phyloP scores from a whole-genome alignment of 1,139 yeast genomes.

The Hemisphaericaspora lyxosophila region DNA sequence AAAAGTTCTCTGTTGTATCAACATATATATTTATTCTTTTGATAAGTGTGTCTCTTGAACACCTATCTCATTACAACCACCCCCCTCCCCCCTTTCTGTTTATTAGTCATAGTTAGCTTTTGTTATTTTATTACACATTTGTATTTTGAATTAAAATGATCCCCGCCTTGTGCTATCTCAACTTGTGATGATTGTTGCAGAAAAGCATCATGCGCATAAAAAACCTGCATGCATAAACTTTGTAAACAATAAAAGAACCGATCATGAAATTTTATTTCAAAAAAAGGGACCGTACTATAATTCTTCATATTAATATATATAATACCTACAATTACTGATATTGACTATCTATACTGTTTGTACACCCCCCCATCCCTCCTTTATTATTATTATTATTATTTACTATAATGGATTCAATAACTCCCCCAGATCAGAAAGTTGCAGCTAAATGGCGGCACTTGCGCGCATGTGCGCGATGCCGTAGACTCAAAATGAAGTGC shows the following conservation, averaged over 20 bases:
- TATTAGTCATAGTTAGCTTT: slow-evolving; percentile 8
- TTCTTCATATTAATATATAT: too few species aligned
- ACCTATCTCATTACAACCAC: background rate
- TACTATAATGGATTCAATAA: background rate
- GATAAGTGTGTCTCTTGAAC: background rate
- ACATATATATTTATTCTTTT: slow-evolving; percentile 4
- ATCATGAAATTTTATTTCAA: too few species aligned
- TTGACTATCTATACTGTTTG: too few species aligned
- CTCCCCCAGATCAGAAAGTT: slow-evolving; percentile 17
- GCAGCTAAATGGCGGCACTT: slow-evolving; percentile 42
- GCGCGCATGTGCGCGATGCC: slow-evolving; percentile 59
- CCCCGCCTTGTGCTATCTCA: too few species aligned
- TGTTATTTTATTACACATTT: slow-evolving; percentile 2
- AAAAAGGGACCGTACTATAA: too few species aligned
- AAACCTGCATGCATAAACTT: too few species aligned
- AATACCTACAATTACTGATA: too few species aligned
- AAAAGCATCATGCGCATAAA: too few species aligned
- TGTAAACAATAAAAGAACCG: too few species aligned
- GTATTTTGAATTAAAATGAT: too few species aligned
- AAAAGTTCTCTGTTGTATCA: slow-evolving; percentile 5
- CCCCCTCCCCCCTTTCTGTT: slow-evolving; percentile 1
- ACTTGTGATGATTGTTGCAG: too few species aligned
- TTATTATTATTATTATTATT: background rate
- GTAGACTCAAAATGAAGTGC: slow-evolving; percentile 55
- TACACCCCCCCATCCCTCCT: too few species aligned